A percentile compares a stretch with the other conserved stretches of the same genome.
These are phyloP conservation scores for Fragaria ananassa DNA, from an alignment of 306 rosid species.

Conservation along the genomic window DNA sequence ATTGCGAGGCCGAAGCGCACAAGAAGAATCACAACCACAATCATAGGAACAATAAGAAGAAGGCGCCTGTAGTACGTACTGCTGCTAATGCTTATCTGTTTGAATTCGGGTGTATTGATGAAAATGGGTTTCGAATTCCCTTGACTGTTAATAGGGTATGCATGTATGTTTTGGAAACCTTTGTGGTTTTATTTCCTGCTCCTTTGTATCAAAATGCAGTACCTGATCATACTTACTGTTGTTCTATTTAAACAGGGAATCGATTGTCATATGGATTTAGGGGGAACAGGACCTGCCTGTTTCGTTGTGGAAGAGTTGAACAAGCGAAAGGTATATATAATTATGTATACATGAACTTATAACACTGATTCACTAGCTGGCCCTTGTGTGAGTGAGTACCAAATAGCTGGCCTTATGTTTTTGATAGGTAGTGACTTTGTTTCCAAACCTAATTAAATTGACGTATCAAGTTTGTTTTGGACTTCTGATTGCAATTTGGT, in stretches of 20 bases:
- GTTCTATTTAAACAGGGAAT: neutral
- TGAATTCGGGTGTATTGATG: neutral
- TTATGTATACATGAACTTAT: neutral
- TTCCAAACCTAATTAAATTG: no score
- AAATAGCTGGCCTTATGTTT: no score
- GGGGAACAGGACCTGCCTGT: neutral
- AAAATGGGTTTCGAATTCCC: neutral
- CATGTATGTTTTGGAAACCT: no score
- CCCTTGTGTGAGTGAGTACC: no score
- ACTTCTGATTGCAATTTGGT: no score
- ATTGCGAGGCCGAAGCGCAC: neutral
- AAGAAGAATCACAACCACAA: neutral
- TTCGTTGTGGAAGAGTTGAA: neutral
- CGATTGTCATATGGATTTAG: slow-evolving; percentile 4
- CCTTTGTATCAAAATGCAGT: neutral
- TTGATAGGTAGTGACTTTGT: no score
- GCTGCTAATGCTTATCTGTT: neutral
- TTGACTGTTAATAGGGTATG: neutral
- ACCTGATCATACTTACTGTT: neutral
- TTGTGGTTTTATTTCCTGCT: no score
- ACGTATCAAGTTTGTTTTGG: no score
- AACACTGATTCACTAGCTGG: no score
- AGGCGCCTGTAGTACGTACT: neutral
- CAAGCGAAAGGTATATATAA: neutral
- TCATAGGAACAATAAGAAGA: neutral